A percentile compares a stretch with the other conserved stretches of the same genome.
Evolutionary conservation across 2,329 filamentous ascomycete species (phyloP).

Genomic region (Ophiocordyceps camponoti-floridani): DNA sequence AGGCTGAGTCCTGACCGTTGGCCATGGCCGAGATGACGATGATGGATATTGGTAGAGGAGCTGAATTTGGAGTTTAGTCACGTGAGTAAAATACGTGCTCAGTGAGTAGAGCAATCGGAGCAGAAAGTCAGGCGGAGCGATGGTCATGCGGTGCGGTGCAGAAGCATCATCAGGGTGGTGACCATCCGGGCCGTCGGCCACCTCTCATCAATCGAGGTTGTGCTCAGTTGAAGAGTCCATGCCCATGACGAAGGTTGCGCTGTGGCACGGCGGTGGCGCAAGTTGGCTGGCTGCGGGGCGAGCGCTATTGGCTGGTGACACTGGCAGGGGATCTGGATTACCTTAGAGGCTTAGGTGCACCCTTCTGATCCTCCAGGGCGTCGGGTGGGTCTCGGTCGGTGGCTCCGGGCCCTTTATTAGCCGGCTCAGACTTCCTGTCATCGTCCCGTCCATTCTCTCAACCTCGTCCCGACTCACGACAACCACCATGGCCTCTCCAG

Average conservation of each 20-base stretch:
- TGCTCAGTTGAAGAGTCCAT: too few species aligned
- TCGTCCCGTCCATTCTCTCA: not conserved
- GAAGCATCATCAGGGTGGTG: too few species aligned
- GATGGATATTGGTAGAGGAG: not conserved
- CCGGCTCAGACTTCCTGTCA: not conserved
- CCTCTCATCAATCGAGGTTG: not conserved
- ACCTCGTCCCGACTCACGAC: not conserved
- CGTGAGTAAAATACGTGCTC: not conserved
- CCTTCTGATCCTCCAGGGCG: too few species aligned
- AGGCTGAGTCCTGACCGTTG: conserved; percentile 23
- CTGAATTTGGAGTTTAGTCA: not conserved
- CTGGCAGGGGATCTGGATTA: too few species aligned
- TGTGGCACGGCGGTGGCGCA: too few species aligned
- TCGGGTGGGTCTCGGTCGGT: too few species aligned
- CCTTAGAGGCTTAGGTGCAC: too few species aligned
- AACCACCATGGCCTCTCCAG: not conserved
- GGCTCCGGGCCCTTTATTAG: too few species aligned
- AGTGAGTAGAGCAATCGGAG: not conserved
- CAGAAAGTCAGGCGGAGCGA: not conserved
- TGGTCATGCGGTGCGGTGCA: not conserved
- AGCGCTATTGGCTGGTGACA: too few species aligned
- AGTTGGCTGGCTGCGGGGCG: too few species aligned
- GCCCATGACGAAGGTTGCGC: too few species aligned
- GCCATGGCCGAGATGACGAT: conserved; percentile 13
- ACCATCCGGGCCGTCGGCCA: not conserved